Evolutionary conservation across 805 yeast genomes (phyloP).

Genomic region (Kuraishia cidri): DNA sequence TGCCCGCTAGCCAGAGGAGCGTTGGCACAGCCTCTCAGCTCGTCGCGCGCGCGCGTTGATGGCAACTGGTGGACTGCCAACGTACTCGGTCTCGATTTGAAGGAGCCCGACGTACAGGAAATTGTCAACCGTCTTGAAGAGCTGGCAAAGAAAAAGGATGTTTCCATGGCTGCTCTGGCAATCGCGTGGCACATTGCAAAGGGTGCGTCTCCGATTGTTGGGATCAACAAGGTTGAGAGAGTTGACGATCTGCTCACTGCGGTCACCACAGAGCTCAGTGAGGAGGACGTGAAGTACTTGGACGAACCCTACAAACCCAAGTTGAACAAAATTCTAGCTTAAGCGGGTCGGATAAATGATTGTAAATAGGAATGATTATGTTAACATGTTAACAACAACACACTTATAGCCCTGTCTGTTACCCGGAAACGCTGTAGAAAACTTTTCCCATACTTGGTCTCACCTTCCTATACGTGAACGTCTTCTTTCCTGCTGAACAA

Average conservation of each 20-base stretch:
- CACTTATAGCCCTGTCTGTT: no score
- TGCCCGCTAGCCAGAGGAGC: conserved; percentile 50
- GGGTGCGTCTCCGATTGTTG: conserved; percentile 47
- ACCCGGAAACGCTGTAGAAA: no score
- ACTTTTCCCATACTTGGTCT: no score
- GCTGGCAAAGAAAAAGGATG: conserved; percentile 34
- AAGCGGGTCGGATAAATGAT: no score
- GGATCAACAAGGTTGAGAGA: conserved; percentile 36
- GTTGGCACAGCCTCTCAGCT: conserved; percentile 34
- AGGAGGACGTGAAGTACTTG: conserved; percentile 22
- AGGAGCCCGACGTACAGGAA: conserved; percentile 15
- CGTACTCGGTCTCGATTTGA: conserved; percentile 4
- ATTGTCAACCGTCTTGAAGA: conserved; percentile 46
- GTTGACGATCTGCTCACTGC: conserved; percentile 45
- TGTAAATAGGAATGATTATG: no score
- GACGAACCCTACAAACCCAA: conserved; percentile 23
- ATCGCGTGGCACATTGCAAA: conserved; percentile 44
- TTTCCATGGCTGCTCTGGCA: conserved; percentile 48
- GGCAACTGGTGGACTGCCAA: conserved; percentile 11
- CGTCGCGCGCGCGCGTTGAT: conserved; percentile 4
- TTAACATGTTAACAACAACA: no score
- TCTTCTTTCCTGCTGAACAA: no score
- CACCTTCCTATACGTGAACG: no score
- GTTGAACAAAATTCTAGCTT: conserved; percentile 1
- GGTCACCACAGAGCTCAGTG: conserved; percentile 25